Evolutionary conservation across 1,284 basidiomycete genomes (phyloP), one percentile per base, ranked within the genome.

Genomic region (Leccinum ponderosum): DNA sequence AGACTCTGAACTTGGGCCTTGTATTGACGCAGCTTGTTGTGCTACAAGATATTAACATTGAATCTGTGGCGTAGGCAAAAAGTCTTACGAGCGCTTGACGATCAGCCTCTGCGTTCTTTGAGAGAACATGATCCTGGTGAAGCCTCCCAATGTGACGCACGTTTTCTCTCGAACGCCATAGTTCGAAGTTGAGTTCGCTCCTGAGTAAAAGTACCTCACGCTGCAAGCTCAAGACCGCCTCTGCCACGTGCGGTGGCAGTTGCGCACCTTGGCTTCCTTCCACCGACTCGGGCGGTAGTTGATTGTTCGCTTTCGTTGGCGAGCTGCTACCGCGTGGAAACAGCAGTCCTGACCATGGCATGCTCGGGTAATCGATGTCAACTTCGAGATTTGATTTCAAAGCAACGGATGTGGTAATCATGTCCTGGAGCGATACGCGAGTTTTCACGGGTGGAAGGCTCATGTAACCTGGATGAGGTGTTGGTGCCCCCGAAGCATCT

Each of bases 101-200:
- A 71, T 94, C 92, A 6, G 83, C 82, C 71, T 94, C 92, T 27
- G 89, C 89, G 55, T 84, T 87, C 66, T 84, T 84, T 59, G 87
- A 85, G 27, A 90, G 71, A 29, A 90, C 83, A n/a, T 83, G 84
- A 64, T 92, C 87, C 63, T 87, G 82, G 67, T 91, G 89, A 55
- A 94, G 74, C 51, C 86, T 80, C n/a, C 87, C 89, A 58, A 94
- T 89, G 66, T 93, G 90, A 70, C 85, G 84, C 57, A 89, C 81
- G 63, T 92, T 92, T 73, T 93, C 86, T 65, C 89, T 79, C 62
- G 89, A 87, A 48, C 90, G 78, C 89, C 91, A 94, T 22, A 88
- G 77, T 75, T 94, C 90, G 61, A 93, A 91, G 69, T 92, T 91
- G 47, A 93, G 83, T 65, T 93, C 90, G 69, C 87, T 92, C 56